A percentile compares a stretch with the other conserved stretches of the same genome.
Conservation (phyloP, 2,329 filamentous ascomycete genomes). For the Xylaria arbuscula region DNA sequence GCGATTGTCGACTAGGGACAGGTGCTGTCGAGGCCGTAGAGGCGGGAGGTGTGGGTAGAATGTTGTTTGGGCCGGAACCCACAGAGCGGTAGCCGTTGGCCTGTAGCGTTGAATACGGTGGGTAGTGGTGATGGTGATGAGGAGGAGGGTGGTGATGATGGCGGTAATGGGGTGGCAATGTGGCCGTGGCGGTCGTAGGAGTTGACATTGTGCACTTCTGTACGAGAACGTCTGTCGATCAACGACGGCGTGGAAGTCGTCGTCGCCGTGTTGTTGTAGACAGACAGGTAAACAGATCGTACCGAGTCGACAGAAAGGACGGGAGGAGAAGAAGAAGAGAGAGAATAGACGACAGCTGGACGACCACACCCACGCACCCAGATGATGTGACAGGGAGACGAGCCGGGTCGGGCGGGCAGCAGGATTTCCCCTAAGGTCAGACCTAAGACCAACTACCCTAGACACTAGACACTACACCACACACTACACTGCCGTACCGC, state of each 20-base stretch:
- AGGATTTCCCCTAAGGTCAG: conserved; percentile 10
- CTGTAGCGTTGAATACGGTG: conserved; percentile 44
- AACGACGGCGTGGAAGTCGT: conserved; percentile 10
- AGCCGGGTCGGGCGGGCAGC: conserved; percentile 19
- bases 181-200: conserved; percentile 80
- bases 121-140: conserved; percentile 71
- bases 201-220: conserved; percentile 73
- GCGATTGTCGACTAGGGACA: conserved; percentile 47
- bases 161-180: conserved; percentile 74
- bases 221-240: conserved; percentile 35
- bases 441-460: neutral
- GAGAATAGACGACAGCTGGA: conserved; percentile 19
- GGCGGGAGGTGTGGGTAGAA: conserved; percentile 53
- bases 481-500: neutral
- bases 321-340: conserved; percentile 7
- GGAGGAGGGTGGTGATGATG: conserved; percentile 68
- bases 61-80: conserved; percentile 46
- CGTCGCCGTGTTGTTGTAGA: conserved; percentile 24
- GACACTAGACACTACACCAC: neutral
- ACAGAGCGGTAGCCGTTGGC: conserved; percentile 50
- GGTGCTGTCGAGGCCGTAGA: conserved; percentile 53
- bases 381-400: conserved; percentile 26
- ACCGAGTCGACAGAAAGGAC: neutral
- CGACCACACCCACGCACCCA: conserved; percentile 6
- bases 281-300: conserved; percentile 3